Percentiles rank a stretch among this genome's conserved stretches.
These are phyloP conservation scores for Nitzschia sp. DNA, from an alignment of 108 stramenopile genomes.

Conservation along the genomic window DNA sequence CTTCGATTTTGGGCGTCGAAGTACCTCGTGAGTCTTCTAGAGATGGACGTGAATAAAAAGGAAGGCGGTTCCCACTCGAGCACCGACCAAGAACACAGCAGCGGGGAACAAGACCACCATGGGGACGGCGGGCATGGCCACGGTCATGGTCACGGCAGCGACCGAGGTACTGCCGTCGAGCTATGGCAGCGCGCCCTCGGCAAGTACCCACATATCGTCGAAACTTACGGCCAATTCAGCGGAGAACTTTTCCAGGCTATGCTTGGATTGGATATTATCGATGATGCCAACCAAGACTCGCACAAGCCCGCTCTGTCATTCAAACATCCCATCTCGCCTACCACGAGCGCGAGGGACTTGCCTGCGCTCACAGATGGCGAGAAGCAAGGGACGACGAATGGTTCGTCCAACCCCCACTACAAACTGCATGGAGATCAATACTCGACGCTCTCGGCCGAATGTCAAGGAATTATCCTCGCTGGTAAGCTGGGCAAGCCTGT, in stretches of 20 bases:
- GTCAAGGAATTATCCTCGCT: conserved; percentile 44
- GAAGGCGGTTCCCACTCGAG: background rate
- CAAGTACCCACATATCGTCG: conserved; percentile 70
- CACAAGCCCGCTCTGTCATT: background rate
- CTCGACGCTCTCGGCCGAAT: conserved; percentile 20
- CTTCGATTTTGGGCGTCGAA: conserved; percentile 57
- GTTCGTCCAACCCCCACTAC: conserved; percentile 9
- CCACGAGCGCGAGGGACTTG: background rate
- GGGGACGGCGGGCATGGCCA: conserved; percentile 22
- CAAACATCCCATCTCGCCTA: background rate
- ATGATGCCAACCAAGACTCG: background rate
- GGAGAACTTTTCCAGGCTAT: conserved; percentile 79
- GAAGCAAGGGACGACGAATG: background rate
- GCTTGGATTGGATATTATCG: conserved; percentile 70
- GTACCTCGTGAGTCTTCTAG: background rate
- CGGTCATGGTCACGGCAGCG: conserved; percentile 17
- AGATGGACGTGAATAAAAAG: background rate
- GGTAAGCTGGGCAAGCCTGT: conserved; percentile 49
- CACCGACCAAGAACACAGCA: conserved; percentile 11
- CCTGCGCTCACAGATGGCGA: background rate
- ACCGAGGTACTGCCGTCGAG: conserved; percentile 54
- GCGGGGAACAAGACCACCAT: background rate
- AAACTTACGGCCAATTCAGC: conserved; percentile 76
- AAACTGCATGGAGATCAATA: conserved; percentile 28
- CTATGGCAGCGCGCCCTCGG: conserved; percentile 77